Conservation (phyloP, 1,284 basidiomycete species). For the Trichosporon inkin region DNA sequence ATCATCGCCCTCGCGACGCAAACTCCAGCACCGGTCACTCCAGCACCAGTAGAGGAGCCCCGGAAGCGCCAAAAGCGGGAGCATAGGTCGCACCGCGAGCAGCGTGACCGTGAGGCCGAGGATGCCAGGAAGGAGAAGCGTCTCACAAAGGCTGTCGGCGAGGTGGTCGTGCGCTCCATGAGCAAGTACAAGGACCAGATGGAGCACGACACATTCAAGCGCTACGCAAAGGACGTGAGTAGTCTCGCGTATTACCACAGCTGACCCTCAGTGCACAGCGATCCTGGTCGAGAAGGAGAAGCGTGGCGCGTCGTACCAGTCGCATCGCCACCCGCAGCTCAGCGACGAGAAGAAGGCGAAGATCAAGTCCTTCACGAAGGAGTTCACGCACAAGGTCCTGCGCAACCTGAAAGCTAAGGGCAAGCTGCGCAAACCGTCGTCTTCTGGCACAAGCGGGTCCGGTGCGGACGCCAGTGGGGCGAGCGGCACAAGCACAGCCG, state of each 20-base stretch:
- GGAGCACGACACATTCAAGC: constrained; percentile 85
- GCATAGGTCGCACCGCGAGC: constrained; percentile 26
- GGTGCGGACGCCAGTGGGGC: not conserved
- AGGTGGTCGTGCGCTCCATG: constrained; percentile 86
- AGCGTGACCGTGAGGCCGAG: constrained; percentile 34
- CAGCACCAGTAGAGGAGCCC: constrained; percentile 9
- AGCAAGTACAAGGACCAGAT: constrained; percentile 78
- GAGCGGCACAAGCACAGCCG: not conserved
- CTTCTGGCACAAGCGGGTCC: not conserved
- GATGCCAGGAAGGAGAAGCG: constrained; percentile 69
- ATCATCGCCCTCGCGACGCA: constrained; percentile 50
- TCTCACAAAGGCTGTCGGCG: constrained; percentile 76
- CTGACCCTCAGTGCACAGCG: constrained; percentile 61
- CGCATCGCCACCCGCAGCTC: constrained; percentile 66
- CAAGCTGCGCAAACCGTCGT: constrained; percentile 28
- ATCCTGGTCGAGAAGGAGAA: constrained; percentile 89
- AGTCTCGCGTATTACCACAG: not conserved
- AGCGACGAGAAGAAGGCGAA: constrained; percentile 82
- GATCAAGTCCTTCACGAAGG: constrained; percentile 90
- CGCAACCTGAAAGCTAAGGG: constrained; percentile 47
- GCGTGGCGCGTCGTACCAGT: constrained; percentile 71
- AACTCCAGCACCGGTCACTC: constrained; percentile 6
- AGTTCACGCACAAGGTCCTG: constrained; percentile 59
- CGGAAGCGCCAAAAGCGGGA: constrained; percentile 36
- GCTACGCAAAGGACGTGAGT: constrained; percentile 86